Conservation (phyloP, 208 protist genomes). For the Leishmania martiniquensis region DNA sequence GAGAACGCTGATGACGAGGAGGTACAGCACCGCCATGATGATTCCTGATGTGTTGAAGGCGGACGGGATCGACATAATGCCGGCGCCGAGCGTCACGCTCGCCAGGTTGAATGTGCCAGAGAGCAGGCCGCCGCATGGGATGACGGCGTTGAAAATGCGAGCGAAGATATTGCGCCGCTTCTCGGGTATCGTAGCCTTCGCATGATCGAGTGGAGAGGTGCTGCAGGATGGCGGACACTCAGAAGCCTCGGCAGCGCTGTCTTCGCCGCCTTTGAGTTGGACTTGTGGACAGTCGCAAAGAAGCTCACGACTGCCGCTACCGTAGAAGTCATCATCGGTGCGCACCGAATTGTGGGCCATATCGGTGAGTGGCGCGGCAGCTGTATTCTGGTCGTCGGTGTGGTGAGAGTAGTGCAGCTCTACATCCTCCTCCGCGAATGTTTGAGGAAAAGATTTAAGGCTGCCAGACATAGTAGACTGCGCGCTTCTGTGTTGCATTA, state of each 20-base stretch:
- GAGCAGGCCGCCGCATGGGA: slow-evolving; percentile 52
- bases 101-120: slow-evolving; percentile 55
- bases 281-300: too few relatives aligned
- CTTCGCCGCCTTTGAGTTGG: neutral
- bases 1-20: slow-evolving; percentile 51
- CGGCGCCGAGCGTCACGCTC: slow-evolving; percentile 61
- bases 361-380: neutral
- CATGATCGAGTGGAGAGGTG: neutral
- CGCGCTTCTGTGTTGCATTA: neutral
- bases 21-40: slow-evolving; percentile 63
- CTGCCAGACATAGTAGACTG: neutral
- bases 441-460: neutral
- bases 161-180: slow-evolving; percentile 18
- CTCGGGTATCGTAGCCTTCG: neutral
- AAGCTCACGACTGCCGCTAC: neutral
- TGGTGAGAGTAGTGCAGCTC: neutral
- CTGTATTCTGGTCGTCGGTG: neutral
- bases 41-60: slow-evolving; percentile 58
- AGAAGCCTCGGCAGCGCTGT: neutral
- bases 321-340: neutral
- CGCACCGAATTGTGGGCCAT: neutral
- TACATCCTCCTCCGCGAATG: neutral
- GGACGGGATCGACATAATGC: slow-evolving; percentile 71
- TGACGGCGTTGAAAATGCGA: slow-evolving; percentile 26
- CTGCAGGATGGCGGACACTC: neutral